These are phyloP conservation scores for Chlorella sp. DNA, from an alignment of 139 green algal genomes.

Conservation along the genomic window DNA sequence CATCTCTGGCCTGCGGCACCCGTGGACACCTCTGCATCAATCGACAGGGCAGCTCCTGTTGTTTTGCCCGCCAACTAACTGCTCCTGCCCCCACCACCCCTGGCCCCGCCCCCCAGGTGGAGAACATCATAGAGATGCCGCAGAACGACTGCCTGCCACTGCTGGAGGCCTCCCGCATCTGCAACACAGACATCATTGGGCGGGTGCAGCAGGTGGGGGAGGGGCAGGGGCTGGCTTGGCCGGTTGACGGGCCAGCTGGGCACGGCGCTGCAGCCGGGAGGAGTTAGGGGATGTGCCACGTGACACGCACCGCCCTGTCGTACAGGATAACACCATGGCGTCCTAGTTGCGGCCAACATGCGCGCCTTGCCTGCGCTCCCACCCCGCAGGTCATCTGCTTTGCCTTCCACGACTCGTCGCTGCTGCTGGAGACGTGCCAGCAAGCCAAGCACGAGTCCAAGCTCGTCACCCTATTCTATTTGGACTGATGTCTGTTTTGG, in stretches of 20 bases:
- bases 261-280: neutral
- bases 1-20: too few species aligned
- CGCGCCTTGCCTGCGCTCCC: neutral
- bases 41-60: neutral
- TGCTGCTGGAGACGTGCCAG: constrained; percentile 95
- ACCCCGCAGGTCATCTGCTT: constrained; percentile 92
- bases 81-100: neutral
- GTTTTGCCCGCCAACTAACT: neutral
- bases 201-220: constrained; percentile 74
- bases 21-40: too few species aligned
- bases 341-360: too few species aligned
- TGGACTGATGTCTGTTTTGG: constrained; percentile 72
- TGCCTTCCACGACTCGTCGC: constrained; percentile 94
- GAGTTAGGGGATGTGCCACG: neutral
- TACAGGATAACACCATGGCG: too few species aligned
- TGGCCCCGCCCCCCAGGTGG: constrained; percentile 62
- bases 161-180: constrained; percentile 90
- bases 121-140: constrained; percentile 92
- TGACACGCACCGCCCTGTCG: too few species aligned
- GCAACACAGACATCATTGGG: constrained; percentile 94
- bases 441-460: constrained; percentile 87
- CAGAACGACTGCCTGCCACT: constrained; percentile 93
- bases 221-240: neutral
- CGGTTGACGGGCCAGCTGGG: too few species aligned
- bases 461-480: constrained; percentile 96